These are phyloP conservation scores for Solanum pinnatisectum DNA, from an alignment of 257 asterid species.

Conservation along the genomic window DNA sequence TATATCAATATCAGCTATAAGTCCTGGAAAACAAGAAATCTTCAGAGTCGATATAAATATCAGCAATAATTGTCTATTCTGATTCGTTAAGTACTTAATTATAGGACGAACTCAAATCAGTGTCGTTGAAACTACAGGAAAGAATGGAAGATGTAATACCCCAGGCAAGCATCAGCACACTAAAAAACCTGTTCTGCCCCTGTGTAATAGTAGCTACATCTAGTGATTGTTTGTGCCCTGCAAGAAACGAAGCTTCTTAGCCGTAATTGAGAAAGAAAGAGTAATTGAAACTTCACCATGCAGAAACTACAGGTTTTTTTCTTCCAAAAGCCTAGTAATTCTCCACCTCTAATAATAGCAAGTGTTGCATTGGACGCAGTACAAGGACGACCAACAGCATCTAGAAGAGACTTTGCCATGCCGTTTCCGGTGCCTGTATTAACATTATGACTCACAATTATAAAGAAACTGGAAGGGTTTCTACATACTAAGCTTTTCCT, in stretches of 20 bases:
- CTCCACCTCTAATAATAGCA: constrained; percentile 70
- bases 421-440: constrained; percentile 91
- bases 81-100: background rate
- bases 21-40: constrained; percentile 42
- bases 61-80: constrained; percentile 45
- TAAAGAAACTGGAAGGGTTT: background rate
- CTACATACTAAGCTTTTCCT: background rate
- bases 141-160: constrained; percentile 33
- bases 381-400: constrained; percentile 75
- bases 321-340: background rate
- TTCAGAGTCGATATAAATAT: constrained; percentile 30
- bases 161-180: constrained; percentile 94
- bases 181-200: constrained; percentile 53
- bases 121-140: background rate
- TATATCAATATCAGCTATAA: constrained; percentile 90
- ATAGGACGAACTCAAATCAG: background rate
- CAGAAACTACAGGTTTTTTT: background rate
- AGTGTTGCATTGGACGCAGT: constrained; percentile 63
- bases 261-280: background rate
- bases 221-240: constrained; percentile 73
- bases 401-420: constrained; percentile 87
- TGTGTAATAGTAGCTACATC: constrained; percentile 80
- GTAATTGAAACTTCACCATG: background rate
- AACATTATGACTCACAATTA: background rate
- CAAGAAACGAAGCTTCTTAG: constrained; percentile 6